Conservation (phyloP, 2,329 filamentous ascomycete species). For the Claviceps sp. region DNA sequence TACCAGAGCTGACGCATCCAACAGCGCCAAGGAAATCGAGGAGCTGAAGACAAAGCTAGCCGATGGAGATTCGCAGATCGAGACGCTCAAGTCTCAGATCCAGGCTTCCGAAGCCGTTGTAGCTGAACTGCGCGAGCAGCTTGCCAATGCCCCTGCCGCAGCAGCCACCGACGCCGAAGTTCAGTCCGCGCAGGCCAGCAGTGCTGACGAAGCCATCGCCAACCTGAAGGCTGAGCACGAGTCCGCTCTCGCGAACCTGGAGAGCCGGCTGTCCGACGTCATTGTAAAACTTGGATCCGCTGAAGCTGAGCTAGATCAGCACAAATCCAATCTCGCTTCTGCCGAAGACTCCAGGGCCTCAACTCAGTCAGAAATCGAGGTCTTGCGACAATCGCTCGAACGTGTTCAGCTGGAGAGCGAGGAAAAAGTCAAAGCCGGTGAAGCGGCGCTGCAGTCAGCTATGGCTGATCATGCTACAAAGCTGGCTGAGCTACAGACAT, state of each 20-base stretch:
- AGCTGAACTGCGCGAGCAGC: constrained; percentile 37
- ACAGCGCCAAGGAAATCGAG: constrained; percentile 42
- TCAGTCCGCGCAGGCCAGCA: constrained; percentile 23
- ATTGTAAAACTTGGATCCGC: constrained; percentile 37
- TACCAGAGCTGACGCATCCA: constrained; percentile 24
- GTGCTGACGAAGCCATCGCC: constrained; percentile 29
- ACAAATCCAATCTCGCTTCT: constrained; percentile 35
- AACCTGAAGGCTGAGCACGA: constrained; percentile 37
- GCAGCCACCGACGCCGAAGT: constrained; percentile 25
- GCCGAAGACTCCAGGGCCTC: constrained; percentile 35
- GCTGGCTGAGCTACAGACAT: constrained; percentile 35
- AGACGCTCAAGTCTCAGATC: constrained; percentile 43
- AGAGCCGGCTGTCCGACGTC: constrained; percentile 33
- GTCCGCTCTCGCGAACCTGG: constrained; percentile 31
- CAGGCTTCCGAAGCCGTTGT: constrained; percentile 42
- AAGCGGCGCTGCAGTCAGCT: constrained; percentile 23
- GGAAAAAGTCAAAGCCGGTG: constrained; percentile 20
- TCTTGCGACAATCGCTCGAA: constrained; percentile 38
- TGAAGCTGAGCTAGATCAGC: constrained; percentile 35
- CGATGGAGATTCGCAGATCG: constrained; percentile 44
- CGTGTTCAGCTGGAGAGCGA: constrained; percentile 20
- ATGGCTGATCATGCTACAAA: constrained; percentile 34
- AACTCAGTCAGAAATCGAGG: constrained; percentile 33
- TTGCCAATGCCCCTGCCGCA: constrained; percentile 26
- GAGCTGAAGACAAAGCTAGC: constrained; percentile 46